Evolutionary conservation across 305 asterid genomes (phyloP).

Genomic region (Lippia alba): DNA sequence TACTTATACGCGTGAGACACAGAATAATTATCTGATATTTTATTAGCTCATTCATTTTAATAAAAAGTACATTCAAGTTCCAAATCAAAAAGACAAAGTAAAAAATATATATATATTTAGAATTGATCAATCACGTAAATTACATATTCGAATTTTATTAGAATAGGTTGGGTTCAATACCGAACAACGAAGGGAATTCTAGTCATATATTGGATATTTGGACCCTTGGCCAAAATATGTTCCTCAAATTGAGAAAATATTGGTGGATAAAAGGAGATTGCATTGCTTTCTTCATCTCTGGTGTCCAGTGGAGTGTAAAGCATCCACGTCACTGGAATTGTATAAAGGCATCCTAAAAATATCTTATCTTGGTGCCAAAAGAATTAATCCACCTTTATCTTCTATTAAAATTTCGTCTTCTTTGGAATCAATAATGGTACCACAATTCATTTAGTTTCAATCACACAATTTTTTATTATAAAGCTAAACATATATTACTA

Average conservation of each 20-base stretch:
- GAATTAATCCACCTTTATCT: constrained; percentile 17
- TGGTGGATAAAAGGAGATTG: constrained; percentile 21
- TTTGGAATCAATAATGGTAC: neutral
- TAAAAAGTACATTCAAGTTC: too few relatives aligned
- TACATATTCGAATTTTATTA: too few relatives aligned
- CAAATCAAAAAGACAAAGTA: too few relatives aligned
- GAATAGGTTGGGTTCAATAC: too few relatives aligned
- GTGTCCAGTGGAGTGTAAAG: constrained; percentile 20
- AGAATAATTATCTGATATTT: too few relatives aligned
- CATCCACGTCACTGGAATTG: constrained; percentile 34
- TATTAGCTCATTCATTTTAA: too few relatives aligned
- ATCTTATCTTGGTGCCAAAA: constrained; percentile 32
- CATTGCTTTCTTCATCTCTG: neutral
- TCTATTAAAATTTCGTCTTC: neutral
- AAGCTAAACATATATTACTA: too few relatives aligned
- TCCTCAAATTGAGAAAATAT: constrained; percentile 11
- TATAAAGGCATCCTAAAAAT: constrained; percentile 6
- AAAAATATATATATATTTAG: too few relatives aligned
- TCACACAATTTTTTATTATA: too few relatives aligned
- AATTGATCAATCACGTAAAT: too few relatives aligned
- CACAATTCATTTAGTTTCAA: neutral
- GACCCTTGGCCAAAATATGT: constrained; percentile 8
- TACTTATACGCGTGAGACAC: too few relatives aligned
- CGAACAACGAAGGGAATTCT: neutral
- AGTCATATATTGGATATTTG: neutral